Evolutionary conservation across 768 basidiomycete genomes (phyloP).

Genomic region (Russula earlei): DNA sequence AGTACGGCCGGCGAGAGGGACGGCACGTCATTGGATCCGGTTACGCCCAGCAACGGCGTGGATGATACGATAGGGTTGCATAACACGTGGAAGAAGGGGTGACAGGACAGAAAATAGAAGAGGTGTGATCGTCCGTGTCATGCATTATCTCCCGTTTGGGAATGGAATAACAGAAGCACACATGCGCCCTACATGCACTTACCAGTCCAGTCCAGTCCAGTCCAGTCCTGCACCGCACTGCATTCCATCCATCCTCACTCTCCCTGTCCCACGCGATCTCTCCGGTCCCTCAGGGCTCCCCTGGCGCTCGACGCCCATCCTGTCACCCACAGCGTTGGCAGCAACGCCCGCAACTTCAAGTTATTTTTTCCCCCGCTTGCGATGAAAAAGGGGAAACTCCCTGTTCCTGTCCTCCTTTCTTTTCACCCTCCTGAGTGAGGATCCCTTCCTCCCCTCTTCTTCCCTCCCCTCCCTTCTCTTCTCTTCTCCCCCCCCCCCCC

Average conservation of each 20-base stretch:
- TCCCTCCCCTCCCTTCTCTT: too few relatives aligned
- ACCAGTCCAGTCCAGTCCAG: too few relatives aligned
- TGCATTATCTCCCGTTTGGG: too few relatives aligned
- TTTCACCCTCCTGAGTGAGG: too few relatives aligned
- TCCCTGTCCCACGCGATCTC: too few relatives aligned
- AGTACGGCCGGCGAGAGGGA: constrained; percentile 21
- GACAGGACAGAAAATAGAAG: too few relatives aligned
- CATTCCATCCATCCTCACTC: too few relatives aligned
- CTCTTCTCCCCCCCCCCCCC: background rate
- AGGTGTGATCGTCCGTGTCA: too few relatives aligned
- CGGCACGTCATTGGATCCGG: constrained; percentile 24
- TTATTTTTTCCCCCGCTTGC: background rate
- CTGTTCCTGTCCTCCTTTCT: too few relatives aligned
- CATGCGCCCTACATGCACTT: too few relatives aligned
- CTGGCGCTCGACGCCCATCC: background rate
- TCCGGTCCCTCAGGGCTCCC: background rate
- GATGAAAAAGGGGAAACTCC: background rate
- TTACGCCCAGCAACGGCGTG: constrained; percentile 38
- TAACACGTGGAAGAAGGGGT: constrained; percentile 47
- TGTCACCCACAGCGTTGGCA: background rate
- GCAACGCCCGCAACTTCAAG: background rate
- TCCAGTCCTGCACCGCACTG: too few relatives aligned
- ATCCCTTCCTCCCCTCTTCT: background rate
- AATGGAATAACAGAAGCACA: too few relatives aligned
- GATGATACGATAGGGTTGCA: constrained; percentile 76